Conservation (phyloP, 148 eudicot genomes). For the Persicaria maculosa region DNA sequence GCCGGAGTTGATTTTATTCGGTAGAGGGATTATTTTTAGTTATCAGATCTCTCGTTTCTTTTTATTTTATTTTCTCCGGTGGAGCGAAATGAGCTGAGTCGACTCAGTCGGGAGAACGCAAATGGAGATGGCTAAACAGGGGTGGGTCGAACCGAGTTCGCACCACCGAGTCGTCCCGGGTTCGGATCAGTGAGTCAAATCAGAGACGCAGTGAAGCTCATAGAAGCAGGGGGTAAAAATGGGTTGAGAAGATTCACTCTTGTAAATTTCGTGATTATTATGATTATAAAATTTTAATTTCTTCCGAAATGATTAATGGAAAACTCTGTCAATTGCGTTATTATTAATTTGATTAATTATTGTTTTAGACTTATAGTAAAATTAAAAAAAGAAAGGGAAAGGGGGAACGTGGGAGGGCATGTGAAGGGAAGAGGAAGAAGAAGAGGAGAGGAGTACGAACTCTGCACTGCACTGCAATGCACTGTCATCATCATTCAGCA, state of each 20-base stretch:
- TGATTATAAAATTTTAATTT: too few species aligned
- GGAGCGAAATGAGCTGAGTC: constrained; percentile 27
- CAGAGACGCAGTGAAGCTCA: constrained; percentile 21
- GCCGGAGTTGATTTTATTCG: not conserved
- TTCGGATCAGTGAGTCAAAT: constrained; percentile 25
- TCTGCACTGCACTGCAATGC: too few species aligned
- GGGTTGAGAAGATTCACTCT: not conserved
- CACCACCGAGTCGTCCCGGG: constrained; percentile 65
- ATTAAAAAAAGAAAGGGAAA: not conserved
- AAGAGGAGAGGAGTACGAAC: too few species aligned
- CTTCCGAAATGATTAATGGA: not conserved
- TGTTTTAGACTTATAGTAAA: not conserved
- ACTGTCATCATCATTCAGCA: too few species aligned
- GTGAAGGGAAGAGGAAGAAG: too few species aligned
- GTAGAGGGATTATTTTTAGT: constrained; percentile 2
- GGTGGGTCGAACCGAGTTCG: constrained; percentile 22
- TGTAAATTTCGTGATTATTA: constrained; percentile 11
- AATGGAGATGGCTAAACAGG: constrained; percentile 42
- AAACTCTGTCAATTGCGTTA: not conserved
- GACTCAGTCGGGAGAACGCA: constrained; percentile 20
- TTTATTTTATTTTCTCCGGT: constrained; percentile 10
- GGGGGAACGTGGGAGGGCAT: not conserved
- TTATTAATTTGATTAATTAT: not conserved
- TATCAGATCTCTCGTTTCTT: not conserved
- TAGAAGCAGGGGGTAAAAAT: not conserved